Conservation (phyloP, 768 basidiomycete species). For the Hygrophoropsis aurantiaca region DNA sequence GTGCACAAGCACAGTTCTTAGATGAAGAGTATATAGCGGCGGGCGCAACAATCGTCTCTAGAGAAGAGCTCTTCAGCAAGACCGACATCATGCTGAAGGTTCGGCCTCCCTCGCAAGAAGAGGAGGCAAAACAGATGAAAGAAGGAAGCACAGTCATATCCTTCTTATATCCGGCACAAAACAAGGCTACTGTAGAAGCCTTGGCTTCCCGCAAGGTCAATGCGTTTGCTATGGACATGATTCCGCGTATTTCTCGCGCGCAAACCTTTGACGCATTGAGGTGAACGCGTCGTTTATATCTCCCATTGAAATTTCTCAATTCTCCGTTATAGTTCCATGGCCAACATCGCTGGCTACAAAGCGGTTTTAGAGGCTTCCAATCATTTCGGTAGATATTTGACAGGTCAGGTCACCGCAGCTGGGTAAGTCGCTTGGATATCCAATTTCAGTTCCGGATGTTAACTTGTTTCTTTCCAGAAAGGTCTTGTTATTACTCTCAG, state of each 20-base stretch:
- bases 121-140: constrained; percentile 64
- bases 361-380: constrained; percentile 90
- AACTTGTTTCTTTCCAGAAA: constrained; percentile 32
- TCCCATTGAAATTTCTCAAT: constrained; percentile 2
- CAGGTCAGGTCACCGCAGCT: constrained; percentile 89
- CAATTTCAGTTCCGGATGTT: constrained; percentile 8
- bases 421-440: constrained; percentile 50
- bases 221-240: constrained; percentile 88
- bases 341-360: constrained; percentile 93
- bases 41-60: constrained; percentile 75
- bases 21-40: constrained; percentile 79
- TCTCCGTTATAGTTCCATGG: constrained; percentile 67
- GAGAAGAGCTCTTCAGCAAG: constrained; percentile 63
- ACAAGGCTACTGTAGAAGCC: constrained; percentile 69
- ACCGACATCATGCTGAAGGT: constrained; percentile 88
- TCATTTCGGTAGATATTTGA: constrained; percentile 85
- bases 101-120: constrained; percentile 63
- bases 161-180: constrained; percentile 82
- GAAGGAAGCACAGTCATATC: constrained; percentile 80
- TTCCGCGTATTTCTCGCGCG: constrained; percentile 87
- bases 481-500: constrained; percentile 24
- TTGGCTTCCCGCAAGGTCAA: constrained; percentile 67
- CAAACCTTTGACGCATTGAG: constrained; percentile 89
- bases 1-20: constrained; percentile 71
- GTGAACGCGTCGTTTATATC: constrained; percentile 33